phyloP scores from a whole-genome alignment of 148 eudicot genomes.

The Suaeda aralocaspica region DNA sequence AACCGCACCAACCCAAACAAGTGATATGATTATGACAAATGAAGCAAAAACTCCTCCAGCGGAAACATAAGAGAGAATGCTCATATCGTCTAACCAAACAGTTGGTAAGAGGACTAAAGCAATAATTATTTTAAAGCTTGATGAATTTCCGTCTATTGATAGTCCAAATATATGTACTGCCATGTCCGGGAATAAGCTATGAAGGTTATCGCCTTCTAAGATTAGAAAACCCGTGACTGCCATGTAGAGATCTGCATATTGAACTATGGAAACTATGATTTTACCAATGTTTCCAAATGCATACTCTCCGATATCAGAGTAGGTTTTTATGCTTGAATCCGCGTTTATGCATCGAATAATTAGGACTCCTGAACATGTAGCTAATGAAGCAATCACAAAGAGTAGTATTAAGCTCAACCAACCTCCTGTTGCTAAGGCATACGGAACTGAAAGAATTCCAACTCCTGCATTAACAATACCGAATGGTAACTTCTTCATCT shows the following conservation, averaged over 20 bases:
- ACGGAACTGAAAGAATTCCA: background rate
- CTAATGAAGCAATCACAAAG: background rate
- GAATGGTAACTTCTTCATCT: too few relatives aligned
- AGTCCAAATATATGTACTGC: too few relatives aligned
- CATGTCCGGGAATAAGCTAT: background rate
- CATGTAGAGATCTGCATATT: background rate
- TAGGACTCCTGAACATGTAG: background rate
- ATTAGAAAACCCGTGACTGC: background rate
- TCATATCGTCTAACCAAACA: slow-evolving; percentile 36
- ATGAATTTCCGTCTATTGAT: too few relatives aligned
- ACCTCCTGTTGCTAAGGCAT: background rate
- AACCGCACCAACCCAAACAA: slow-evolving; percentile 38
- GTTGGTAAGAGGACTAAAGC: slow-evolving; percentile 40
- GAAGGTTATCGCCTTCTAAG: background rate
- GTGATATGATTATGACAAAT: slow-evolving; percentile 23
- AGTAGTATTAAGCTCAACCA: slow-evolving; percentile 2
- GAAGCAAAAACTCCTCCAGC: slow-evolving; percentile 39
- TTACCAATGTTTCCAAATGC: background rate
- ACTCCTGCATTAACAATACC: background rate
- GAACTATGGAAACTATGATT: background rate
- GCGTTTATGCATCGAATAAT: background rate
- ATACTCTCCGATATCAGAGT: background rate
- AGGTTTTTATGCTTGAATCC: background rate
- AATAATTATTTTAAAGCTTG: slow-evolving; percentile 34
- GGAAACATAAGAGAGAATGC: slow-evolving; percentile 38